Base-by-base conservation (phyloP, 1,284 basidiomycete species). In the Heterobasidion parviporum region DNA sequence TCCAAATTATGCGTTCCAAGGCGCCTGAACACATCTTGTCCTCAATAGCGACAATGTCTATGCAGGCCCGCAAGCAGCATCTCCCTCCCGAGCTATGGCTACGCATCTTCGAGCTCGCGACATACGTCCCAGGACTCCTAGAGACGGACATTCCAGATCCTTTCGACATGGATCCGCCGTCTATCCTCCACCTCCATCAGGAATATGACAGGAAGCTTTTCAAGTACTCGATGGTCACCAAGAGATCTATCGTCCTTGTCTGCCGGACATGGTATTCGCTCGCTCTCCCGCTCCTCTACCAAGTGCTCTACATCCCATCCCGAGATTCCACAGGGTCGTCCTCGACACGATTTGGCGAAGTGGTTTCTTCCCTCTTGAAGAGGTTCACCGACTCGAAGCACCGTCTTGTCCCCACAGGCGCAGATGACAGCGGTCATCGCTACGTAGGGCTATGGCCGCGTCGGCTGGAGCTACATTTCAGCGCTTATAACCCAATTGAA, bases 41-140 rank as follows among this genome's bases (percentile, higher is more conserved):
- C 26, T 26, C 26, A 26, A 26, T 26, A 26, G 26, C 26, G 26
- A 26, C 26, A 26, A 26, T 26, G 26, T 26, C 26, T 5, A 26
- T 26, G 26, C 3, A 26, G 26, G 26, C 26, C 26, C 4, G 26
- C 14, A 48, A 48, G 49, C 8, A 48, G 26, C 32, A 36, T 33
- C 50, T 75, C n/a, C 74, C 73, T 14, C 59, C 70, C 4, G 74
- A 75, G 60, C 15, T 76, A 35, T 74, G 69, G 70, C 56, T 66
- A 16, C 52, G 53, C 16, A 68, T 76, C 47, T 65, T 76, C 33
- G 56, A 64, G 6, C 56, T 63, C 32, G 72, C 67, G 6, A 68
- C 68, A 1, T 59, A 63, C 54, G 65, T 71, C 14, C 66, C 68
- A 2, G 61, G 59, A 7, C 54, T 62, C 2, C 57, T 71, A 16